phyloP scores from a whole-genome alignment of 768 basidiomycete species.

The Tylopilus subfusipes region DNA sequence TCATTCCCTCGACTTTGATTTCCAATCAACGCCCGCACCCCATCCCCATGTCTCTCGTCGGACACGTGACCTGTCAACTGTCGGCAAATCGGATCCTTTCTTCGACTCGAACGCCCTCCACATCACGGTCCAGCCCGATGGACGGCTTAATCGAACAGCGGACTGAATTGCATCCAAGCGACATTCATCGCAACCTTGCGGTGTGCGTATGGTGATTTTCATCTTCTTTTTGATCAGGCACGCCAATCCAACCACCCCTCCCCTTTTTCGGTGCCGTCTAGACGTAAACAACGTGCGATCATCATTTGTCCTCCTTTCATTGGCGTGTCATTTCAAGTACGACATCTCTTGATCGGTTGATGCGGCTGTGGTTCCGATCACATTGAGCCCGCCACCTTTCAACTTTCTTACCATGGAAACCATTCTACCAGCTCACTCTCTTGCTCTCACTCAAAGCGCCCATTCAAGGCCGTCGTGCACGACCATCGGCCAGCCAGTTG shows the following conservation, averaged over 20 bases:
- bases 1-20: not conserved
- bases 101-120: not conserved
- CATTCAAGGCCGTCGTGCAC: not conserved
- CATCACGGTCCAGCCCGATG: constrained; percentile 9
- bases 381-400: constrained; percentile 8
- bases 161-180: constrained; percentile 14
- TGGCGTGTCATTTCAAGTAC: constrained; percentile 24
- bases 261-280: constrained; percentile 35
- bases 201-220: constrained; percentile 21
- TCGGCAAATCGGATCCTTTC: constrained; percentile 1
- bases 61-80: constrained; percentile 24
- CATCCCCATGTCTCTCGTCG: constrained; percentile 16
- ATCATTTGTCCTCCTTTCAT: constrained; percentile 18
- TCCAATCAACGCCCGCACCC: constrained; percentile 10
- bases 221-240: constrained; percentile 26
- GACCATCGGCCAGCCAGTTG: not conserved
- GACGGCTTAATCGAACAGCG: not conserved
- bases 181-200: constrained; percentile 15
- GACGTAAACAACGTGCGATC: constrained; percentile 30
- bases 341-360: constrained; percentile 28
- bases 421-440: constrained; percentile 7
- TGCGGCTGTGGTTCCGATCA: constrained; percentile 17
- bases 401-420: constrained; percentile 32
- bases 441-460: constrained; percentile 4
- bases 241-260: constrained; percentile 13